Evolutionary conservation across 805 yeast genomes (phyloP).

Genomic region (Cyberlindnera bimundalis): DNA sequence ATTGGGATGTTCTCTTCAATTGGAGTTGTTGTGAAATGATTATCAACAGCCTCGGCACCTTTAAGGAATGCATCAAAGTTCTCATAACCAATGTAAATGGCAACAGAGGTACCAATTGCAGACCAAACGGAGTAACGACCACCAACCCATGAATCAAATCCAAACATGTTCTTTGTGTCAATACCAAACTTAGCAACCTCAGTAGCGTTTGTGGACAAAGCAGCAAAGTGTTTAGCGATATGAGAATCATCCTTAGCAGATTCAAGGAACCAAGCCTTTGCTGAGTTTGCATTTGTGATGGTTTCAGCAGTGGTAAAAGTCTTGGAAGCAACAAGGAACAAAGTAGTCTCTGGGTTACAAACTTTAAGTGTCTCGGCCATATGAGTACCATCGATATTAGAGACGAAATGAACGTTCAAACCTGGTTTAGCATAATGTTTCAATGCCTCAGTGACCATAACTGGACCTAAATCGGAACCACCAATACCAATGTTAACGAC

Average conservation of each 20-base stretch:
- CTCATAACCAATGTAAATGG: constrained; percentile 92
- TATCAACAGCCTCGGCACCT: constrained; percentile 98
- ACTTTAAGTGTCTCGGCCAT: constrained; percentile 82
- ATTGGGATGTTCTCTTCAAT: constrained; percentile 89
- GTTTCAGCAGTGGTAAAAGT: constrained; percentile 99
- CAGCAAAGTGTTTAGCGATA: constrained; percentile 97
- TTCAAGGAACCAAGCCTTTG: constrained; percentile 89
- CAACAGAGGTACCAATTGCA: constrained; percentile 94
- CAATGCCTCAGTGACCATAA: constrained; percentile 98
- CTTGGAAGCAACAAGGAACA: constrained; percentile 91
- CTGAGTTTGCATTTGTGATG: constrained; percentile 91
- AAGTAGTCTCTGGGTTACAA: constrained; percentile 85
- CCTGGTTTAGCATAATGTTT: constrained; percentile 80
- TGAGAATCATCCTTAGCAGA: constrained; percentile 61
- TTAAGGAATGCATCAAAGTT: constrained; percentile 87
- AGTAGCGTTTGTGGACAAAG: constrained; percentile 86
- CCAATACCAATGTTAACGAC: constrained; percentile 98
- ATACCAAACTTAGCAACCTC: constrained; percentile 96
- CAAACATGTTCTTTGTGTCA: constrained; percentile 97
- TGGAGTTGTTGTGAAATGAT: constrained; percentile 82
- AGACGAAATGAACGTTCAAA: constrained; percentile 85
- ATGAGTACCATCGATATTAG: constrained; percentile 98
- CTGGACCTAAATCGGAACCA: constrained; percentile 98
- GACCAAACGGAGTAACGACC: constrained; percentile 99
- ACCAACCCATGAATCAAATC: constrained; percentile 98